Evolutionary conservation across 192 early-diverging fungal genomes (phyloP), one percentile per base, ranked within the genome.

Genomic region (Mortierella alpina): DNA sequence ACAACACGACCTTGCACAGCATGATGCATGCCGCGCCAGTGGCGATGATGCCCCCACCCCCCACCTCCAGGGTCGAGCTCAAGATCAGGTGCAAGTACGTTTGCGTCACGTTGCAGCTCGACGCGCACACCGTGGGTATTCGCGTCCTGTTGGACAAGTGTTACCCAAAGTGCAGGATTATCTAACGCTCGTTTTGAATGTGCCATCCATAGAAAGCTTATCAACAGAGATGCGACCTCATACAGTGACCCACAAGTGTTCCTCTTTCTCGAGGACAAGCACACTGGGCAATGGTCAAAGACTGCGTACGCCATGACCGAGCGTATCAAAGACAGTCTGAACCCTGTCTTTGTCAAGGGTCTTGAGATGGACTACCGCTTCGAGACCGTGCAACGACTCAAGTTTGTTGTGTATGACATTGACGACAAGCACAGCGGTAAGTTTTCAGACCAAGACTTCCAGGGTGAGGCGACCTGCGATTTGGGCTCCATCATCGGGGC

Each of bases 291-390:
- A 31, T 31, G 31, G 31, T 31, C 31, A 31, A 31, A 31, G 31
- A 31, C 31, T 31, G 31, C 31, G 0, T 50, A 63, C 39, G 66
- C 66, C 7, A 67, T 61, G 47, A 88, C 88, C 1, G 88, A 89
- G 65, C 54, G 76, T 17, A 66, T 89, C 48, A 85, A 81, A 59
- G 75, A 88, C 52, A 76, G 61, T 23, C 57, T 86, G 46, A 86
- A 86, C 63, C 88, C 88, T 22, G 65, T 66, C 22, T 89, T 88
- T 68, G 58, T 86, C 6, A 85, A 61, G 41, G 58, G 68, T 6
- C 59, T 88, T 12, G 12, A 70, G 9, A 41, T 88, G 5, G 83
- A 88, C 62, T 89, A 81, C 57, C 64, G 58, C 2, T 89, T 89
- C 70, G 87, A 88, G 63, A 77, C 84, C 39, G 71, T 84, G 13